Base-by-base conservation (phyloP, 2,329 filamentous ascomycete genomes). In the Colletotrichum falcatum region DNA sequence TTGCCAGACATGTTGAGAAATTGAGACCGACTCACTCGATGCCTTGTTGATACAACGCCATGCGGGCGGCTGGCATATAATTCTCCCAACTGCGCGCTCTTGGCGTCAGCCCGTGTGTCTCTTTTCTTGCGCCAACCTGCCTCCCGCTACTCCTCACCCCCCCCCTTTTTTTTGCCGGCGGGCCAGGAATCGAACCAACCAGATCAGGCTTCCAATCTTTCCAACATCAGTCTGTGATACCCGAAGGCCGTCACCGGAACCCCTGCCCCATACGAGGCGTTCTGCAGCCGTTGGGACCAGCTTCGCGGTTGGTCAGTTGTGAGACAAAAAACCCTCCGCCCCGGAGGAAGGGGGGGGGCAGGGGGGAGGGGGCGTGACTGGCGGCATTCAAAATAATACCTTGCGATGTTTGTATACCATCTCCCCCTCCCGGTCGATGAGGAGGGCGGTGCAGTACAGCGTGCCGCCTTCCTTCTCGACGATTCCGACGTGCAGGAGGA, bases 191-290 rank as follows among this genome's bases (percentile, higher is more conserved):
- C 3, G n/a, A 16, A 62, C 68, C 44, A 35, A 71, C 68, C 81
- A 83, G 56, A 83, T 83, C 61, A 83, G 68, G 1, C 81, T 82
- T 30, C 81, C 81, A 18, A 83, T 79, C 64, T 79, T 82, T 4
- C 81, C 81, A 37, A 83, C 77, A 33, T 81, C 80, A 4, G 80
- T 81, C 67, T 82, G 77, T 7, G 80, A 78, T 20, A 83, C 81
- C 30, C 77, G 75, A 11, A 83, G 74, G 1, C 79, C 79, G 55
- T 83, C 81, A 35, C 82, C 81, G 18, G 81, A 75, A 23, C 81
- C 81, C 61, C 80, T 75, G 35, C 94, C 81, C 81, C 81, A 83
- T 3, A 83, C 77, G 2, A 83, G 71, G 18, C 81, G 74, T 63
- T 83, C 81, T n/a, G 75, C 80, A 5, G 78, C 81, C 1, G 81